phyloP scores from a whole-genome alignment of 2,329 filamentous ascomycete genomes.

The Acephala macrosclerotiorum region DNA sequence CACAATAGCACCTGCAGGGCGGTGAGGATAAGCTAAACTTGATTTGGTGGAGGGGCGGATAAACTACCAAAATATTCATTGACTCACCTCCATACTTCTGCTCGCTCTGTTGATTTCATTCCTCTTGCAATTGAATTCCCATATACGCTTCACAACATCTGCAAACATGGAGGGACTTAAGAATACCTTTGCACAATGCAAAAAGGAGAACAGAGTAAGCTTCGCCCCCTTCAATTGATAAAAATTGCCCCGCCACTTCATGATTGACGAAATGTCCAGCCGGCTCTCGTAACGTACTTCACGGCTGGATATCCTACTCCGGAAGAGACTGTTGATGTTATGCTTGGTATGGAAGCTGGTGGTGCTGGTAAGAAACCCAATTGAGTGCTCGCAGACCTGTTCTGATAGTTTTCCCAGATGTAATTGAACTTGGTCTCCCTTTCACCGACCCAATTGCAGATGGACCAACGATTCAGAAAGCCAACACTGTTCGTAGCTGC shows the following conservation, averaged over 20 bases:
- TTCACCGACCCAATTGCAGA: slow-evolving; percentile 99
- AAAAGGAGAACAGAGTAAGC: slow-evolving; percentile 54
- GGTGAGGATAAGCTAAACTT: slow-evolving; percentile 25
- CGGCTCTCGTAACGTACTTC: slow-evolving; percentile 91
- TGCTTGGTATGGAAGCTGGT: slow-evolving; percentile 90
- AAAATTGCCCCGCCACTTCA: slow-evolving; percentile 18
- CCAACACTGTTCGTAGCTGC: slow-evolving; percentile 74
- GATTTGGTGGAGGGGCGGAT: slow-evolving; percentile 33
- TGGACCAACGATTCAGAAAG: slow-evolving; percentile 93
- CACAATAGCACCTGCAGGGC: slow-evolving; percentile 16
- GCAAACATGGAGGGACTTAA: slow-evolving; percentile 57
- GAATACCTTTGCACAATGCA: slow-evolving; percentile 62
- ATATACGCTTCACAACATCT: slow-evolving; percentile 17
- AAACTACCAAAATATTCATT: slow-evolving; percentile 25
- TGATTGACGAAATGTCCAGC: slow-evolving; percentile 32
- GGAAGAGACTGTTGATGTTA: slow-evolving; percentile 82
- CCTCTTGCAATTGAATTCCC: slow-evolving; percentile 31
- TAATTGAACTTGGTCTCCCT: slow-evolving; percentile 94
- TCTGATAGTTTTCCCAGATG: slow-evolving; percentile 61
- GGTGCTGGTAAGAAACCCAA: slow-evolving; percentile 72
- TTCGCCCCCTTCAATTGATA: not conserved
- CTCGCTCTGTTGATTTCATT: not conserved
- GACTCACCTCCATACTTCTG: slow-evolving; percentile 31
- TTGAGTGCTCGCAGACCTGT: not conserved
- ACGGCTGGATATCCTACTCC: slow-evolving; percentile 90